phyloP scores from a whole-genome alignment of 805 yeast genomes.

The fission yeast (Schizosaccharomyces pombe) region DNA sequence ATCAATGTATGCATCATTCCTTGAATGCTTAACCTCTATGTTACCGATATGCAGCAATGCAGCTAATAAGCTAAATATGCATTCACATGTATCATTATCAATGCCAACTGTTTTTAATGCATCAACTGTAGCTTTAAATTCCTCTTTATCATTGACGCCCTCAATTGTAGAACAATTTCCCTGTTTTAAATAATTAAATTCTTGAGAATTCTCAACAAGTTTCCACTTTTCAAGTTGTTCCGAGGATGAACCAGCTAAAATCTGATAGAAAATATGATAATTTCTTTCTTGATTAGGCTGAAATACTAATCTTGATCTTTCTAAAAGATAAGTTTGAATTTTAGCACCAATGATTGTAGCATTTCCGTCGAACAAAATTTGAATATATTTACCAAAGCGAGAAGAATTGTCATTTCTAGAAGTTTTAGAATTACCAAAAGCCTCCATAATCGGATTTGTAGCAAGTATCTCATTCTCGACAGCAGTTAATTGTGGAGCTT shows the following conservation, averaged over 20 bases:
- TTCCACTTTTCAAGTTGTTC: slow-evolving; percentile 34
- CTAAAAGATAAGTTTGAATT: slow-evolving; percentile 75
- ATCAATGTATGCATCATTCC: slow-evolving; percentile 58
- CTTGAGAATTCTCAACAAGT: slow-evolving; percentile 33
- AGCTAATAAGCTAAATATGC: slow-evolving; percentile 58
- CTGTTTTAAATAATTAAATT: slow-evolving; percentile 65
- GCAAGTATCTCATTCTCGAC: slow-evolving; percentile 89
- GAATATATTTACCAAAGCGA: slow-evolving; percentile 88
- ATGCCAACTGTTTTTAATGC: slow-evolving; percentile 70
- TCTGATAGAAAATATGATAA: slow-evolving; percentile 80
- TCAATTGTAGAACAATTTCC: slow-evolving; percentile 52
- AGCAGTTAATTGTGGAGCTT: slow-evolving; percentile 34
- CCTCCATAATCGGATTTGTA: slow-evolving; percentile 91
- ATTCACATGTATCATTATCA: slow-evolving; percentile 29
- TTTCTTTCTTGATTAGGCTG: slow-evolving; percentile 64
- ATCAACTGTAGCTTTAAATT: slow-evolving; percentile 48
- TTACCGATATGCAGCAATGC: slow-evolving; percentile 85
- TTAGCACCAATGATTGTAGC: slow-evolving; percentile 81
- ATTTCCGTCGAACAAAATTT: slow-evolving; percentile 55
- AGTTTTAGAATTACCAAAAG: slow-evolving; percentile 95
- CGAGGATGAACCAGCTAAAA: slow-evolving; percentile 41
- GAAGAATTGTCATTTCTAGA: slow-evolving; percentile 94
- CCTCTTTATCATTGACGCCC: slow-evolving; percentile 63
- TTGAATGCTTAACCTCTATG: slow-evolving; percentile 60
- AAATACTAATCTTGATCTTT: slow-evolving; percentile 71